phyloP scores from a whole-genome alignment of 2,329 filamentous ascomycete species.

The Phaeosphaeriaceae sp. region DNA sequence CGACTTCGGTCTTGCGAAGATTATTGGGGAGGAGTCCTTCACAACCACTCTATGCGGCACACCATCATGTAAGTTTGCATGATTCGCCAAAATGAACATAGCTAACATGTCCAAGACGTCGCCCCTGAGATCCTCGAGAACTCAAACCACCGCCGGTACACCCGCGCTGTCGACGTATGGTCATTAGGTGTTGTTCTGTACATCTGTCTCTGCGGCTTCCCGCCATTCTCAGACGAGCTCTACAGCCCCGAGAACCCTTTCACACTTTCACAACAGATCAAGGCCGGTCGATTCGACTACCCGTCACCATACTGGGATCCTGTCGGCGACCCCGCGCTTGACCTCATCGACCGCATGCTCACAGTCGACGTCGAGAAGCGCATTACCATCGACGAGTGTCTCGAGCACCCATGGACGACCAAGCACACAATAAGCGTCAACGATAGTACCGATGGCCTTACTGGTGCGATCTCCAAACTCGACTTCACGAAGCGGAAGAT shows the following conservation, averaged over 20 bases:
- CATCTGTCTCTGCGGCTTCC: constrained; percentile 95
- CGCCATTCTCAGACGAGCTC: constrained; percentile 95
- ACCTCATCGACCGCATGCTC: constrained; percentile 94
- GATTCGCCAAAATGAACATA: background rate
- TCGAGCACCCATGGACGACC: constrained; percentile 89
- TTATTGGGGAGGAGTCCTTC: constrained; percentile 97
- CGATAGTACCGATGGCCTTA: constrained; percentile 91
- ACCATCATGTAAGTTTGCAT: constrained; percentile 72
- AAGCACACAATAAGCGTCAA: constrained; percentile 64
- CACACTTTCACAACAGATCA: constrained; percentile 87
- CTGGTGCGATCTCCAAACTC: constrained; percentile 81
- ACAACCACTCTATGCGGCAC: constrained; percentile 95
- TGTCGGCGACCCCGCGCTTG: constrained; percentile 84
- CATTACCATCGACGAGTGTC: constrained; percentile 88
- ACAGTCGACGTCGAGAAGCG: constrained; percentile 84
- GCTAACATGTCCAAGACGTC: constrained; percentile 66
- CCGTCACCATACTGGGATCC: constrained; percentile 96
- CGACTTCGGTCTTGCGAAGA: constrained; percentile 96
- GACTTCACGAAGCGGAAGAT: constrained; percentile 86
- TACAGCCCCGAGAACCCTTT: constrained; percentile 83
- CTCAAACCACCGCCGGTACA: constrained; percentile 83
- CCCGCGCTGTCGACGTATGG: constrained; percentile 95
- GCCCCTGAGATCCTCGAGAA: constrained; percentile 94
- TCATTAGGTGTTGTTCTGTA: constrained; percentile 97
- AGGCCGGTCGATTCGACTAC: constrained; percentile 87